Conservation (phyloP, 257 asterid genomes). For the Gynochthodes officinalis region DNA sequence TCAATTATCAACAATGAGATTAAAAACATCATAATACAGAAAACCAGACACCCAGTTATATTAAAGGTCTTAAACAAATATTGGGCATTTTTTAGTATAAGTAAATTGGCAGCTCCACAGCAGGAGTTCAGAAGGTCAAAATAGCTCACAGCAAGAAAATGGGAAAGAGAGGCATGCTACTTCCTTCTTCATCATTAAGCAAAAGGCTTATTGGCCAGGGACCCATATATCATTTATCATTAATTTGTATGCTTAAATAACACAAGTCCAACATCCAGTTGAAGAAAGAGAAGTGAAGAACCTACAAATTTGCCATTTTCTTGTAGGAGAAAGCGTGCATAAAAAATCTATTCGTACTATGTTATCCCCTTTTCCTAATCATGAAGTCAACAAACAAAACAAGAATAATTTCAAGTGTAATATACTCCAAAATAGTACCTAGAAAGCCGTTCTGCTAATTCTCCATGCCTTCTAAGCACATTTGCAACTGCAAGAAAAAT, state of each 20-base stretch:
- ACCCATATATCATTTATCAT: too few relatives aligned
- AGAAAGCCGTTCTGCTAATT: slow-evolving; percentile 80
- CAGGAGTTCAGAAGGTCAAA: not conserved
- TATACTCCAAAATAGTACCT: slow-evolving; percentile 42
- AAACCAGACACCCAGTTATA: not conserved
- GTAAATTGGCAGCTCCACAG: not conserved
- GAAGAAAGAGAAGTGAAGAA: not conserved
- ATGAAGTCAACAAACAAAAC: not conserved
- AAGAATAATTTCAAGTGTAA: not conserved
- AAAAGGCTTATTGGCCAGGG: not conserved
- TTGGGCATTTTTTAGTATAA: too few relatives aligned
- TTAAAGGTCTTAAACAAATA: not conserved
- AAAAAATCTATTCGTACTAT: not conserved
- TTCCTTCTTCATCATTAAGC: not conserved
- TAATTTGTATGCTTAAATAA: not conserved
- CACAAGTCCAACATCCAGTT: not conserved
- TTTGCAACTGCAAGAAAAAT: slow-evolving; percentile 58
- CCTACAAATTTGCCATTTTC: not conserved
- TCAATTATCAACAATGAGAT: not conserved
- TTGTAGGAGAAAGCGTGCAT: not conserved
- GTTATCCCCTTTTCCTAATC: not conserved
- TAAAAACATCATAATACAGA: not conserved
- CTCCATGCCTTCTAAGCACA: slow-evolving; percentile 86
- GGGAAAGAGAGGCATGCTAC: not conserved
- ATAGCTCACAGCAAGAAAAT: not conserved